Base-by-base conservation (phyloP, 1,284 basidiomycete species). In the Thecaphora thlaspeos region DNA sequence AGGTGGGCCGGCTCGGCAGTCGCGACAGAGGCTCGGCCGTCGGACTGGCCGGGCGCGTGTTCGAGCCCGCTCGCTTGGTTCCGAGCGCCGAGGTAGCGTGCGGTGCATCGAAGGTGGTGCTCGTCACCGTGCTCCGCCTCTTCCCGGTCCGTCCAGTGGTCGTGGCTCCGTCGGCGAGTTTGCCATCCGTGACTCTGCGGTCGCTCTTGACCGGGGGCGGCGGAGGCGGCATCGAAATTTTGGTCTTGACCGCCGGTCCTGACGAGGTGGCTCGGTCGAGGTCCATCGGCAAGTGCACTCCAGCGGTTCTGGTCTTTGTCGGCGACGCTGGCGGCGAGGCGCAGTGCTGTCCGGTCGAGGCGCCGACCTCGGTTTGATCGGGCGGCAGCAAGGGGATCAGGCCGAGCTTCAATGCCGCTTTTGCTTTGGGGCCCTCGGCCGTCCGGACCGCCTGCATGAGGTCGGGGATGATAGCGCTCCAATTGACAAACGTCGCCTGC, bases 401-500 rank as follows among this genome's bases (percentile, higher is more conserved):
- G 1, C 68, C 70, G 11, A 73, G 61, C 43, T 63, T 61, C 43
- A 56, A 60, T 34, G 64, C 57, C 23, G 49, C 43, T 42, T 71
- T 75, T 32, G 59, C 49, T 48, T 72, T 75, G 7, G 50, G 46
- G n/a, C 49, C 41, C 51, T 75, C 70, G 17, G 62, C 58, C 12
- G 47, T 40, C 2, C 74, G 64, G 21, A 73, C 50, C 10, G 43
- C 55, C 23, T 45, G 52, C 60, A 71, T 62, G 23, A 69, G 58
- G 0, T 52, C 43, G 14, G 55, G 40, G 3, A 62, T 55, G n/a
- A 51, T 51, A 24, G 41, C 32, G 26, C 61, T 64, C 74, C 74
- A 76, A 15, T 56, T 55, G 11, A 75, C 62, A 60, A 75, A 74
- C 30, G 65, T 71, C 21, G 71, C 66, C 45, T 76, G 72, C 5